Evolutionary conservation across 441 rosid genomes (phyloP).

Genomic region (Rhodomyrtus psidioides): DNA sequence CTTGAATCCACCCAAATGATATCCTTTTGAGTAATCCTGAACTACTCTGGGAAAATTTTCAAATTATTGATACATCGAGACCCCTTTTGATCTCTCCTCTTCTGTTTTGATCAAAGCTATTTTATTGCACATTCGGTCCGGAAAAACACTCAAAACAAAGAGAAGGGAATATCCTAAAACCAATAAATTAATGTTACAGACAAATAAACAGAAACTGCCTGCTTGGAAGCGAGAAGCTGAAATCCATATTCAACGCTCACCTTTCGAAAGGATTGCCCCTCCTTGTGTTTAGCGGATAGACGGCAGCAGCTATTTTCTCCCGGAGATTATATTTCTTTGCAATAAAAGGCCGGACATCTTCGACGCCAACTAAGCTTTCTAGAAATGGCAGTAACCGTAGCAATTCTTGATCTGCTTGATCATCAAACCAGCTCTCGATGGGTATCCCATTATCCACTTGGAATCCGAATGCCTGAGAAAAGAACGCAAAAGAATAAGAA

Average conservation of each 20-base stretch:
- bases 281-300: slow-evolving; percentile 32
- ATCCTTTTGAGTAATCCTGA: neutral
- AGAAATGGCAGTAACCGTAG: slow-evolving; percentile 76
- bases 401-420: slow-evolving; percentile 72
- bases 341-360: slow-evolving; percentile 82
- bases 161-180: slow-evolving; percentile 1
- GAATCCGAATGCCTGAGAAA: slow-evolving; percentile 82
- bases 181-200: slow-evolving; percentile 15
- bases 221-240: neutral
- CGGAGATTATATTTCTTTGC: slow-evolving; percentile 72
- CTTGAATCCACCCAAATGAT: neutral
- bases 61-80: neutral
- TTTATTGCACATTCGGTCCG: slow-evolving; percentile 1
- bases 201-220: neutral
- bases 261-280: slow-evolving; percentile 53
- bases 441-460: slow-evolving; percentile 98
- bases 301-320: slow-evolving; percentile 73
- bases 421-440: slow-evolving; percentile 96
- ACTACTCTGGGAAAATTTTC: neutral
- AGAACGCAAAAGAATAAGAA: neutral
- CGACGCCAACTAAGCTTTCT: slow-evolving; percentile 79
- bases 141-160: slow-evolving; percentile 6
- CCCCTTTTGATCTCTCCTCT: neutral
- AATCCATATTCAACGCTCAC: slow-evolving; percentile 14
- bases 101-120: slow-evolving; percentile 2